Evolutionary conservation across 345 rosid species (phyloP).

Genomic region (Passiflora organensis): DNA sequence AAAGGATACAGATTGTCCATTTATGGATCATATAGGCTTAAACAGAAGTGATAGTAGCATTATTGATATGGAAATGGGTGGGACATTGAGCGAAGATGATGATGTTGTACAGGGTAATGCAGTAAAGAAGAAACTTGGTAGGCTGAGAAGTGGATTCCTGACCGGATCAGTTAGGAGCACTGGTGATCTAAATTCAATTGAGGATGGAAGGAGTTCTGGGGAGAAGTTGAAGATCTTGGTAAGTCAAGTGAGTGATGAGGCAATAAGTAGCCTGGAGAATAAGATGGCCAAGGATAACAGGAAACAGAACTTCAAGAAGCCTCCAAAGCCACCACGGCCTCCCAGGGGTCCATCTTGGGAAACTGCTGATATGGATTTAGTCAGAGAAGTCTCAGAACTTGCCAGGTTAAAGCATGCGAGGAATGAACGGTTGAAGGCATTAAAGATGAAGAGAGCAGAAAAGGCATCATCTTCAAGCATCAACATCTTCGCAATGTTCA

Average conservation of each 20-base stretch:
- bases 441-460: constrained; percentile 23
- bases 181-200: not conserved
- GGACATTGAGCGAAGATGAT: constrained; percentile 2
- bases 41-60: constrained; percentile 12
- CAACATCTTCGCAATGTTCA: constrained; percentile 17
- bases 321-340: constrained; percentile 34
- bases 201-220: constrained; percentile 3
- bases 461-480: constrained; percentile 19
- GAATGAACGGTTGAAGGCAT: constrained; percentile 13
- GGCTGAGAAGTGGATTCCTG: constrained; percentile 6
- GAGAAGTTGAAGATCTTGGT: constrained; percentile 9
- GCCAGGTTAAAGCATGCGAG: constrained; percentile 25
- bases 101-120: not conserved
- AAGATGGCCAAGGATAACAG: constrained; percentile 11
- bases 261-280: not conserved
- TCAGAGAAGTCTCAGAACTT: constrained; percentile 28
- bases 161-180: not conserved
- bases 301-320: constrained; percentile 8
- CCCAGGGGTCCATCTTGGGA: constrained; percentile 16
- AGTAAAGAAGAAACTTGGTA: constrained; percentile 7
- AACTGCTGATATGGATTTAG: constrained; percentile 18
- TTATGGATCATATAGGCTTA: constrained; percentile 4
- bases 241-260: not conserved
- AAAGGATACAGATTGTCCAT: not conserved
- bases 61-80: constrained; percentile 30